Conservation (phyloP, 2,329 filamentous ascomycete genomes). For the Aspergillus floridensis region DNA sequence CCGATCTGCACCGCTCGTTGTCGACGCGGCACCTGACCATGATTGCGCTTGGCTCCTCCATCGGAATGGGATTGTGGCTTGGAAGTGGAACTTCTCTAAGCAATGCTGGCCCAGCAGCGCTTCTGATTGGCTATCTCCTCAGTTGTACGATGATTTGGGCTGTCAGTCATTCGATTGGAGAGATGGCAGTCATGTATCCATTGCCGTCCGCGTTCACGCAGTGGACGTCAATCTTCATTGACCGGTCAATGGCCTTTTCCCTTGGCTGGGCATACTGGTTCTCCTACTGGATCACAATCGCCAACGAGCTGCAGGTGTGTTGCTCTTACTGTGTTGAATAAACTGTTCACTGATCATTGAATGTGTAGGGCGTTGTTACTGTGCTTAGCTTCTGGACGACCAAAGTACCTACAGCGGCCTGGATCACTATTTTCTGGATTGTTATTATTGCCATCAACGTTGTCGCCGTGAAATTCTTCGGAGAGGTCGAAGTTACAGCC, state of each 20-base stretch:
- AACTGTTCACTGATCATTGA: not conserved
- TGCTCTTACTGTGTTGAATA: not conserved
- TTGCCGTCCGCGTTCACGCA: conserved; percentile 49
- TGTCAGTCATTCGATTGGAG: conserved; percentile 48
- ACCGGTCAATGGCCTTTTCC: conserved; percentile 44
- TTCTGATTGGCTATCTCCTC: conserved; percentile 48
- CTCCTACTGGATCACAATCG: conserved; percentile 45
- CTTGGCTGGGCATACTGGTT: conserved; percentile 52
- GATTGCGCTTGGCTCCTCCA: conserved; percentile 41
- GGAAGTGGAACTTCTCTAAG: conserved; percentile 44
- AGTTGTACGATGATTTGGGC: conserved; percentile 42
- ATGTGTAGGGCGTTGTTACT: conserved; percentile 36
- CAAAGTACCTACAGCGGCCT: conserved; percentile 43
- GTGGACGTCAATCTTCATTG: conserved; percentile 48
- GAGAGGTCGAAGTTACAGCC: conserved; percentile 47
- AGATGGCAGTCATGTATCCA: conserved; percentile 50
- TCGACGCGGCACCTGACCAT: conserved; percentile 43
- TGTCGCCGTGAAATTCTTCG: conserved; percentile 45
- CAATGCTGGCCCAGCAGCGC: conserved; percentile 44
- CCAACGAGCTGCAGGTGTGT: conserved; percentile 41
- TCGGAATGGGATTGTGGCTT: conserved; percentile 51
- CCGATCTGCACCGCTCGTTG: conserved; percentile 40
- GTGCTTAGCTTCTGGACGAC: conserved; percentile 47
- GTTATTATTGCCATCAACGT: conserved; percentile 47
- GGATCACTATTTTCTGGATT: conserved; percentile 46